Evolutionary conservation across 176 grass and related monocot genomes (phyloP).

Genomic region (Carex parvula): DNA sequence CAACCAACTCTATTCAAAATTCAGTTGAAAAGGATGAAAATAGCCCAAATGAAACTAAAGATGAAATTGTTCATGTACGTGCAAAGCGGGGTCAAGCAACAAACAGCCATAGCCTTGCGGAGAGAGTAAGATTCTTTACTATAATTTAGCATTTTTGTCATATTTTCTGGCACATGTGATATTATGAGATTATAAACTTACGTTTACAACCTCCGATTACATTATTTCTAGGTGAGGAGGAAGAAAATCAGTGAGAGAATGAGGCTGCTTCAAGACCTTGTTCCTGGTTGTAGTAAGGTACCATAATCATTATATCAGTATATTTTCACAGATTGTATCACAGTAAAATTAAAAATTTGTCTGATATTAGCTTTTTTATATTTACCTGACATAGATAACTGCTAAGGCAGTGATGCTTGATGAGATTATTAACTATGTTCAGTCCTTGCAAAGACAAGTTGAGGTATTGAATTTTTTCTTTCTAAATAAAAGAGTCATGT

Average conservation of each 20-base stretch:
- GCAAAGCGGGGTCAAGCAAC: slow-evolving; percentile 92
- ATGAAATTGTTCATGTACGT: slow-evolving; percentile 84
- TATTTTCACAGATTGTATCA: slow-evolving; percentile 9
- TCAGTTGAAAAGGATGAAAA: slow-evolving; percentile 43
- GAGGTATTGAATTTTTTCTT: slow-evolving; percentile 48
- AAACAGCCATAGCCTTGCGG: slow-evolving; percentile 98
- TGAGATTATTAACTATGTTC: slow-evolving; percentile 99
- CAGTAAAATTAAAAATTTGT: background rate
- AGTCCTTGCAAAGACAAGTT: slow-evolving; percentile 92
- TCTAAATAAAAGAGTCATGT: background rate
- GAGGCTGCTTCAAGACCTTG: slow-evolving; percentile 99
- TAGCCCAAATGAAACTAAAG: slow-evolving; percentile 55
- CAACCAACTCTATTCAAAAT: slow-evolving; percentile 36
- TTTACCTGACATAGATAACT: slow-evolving; percentile 55
- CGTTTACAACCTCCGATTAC: background rate
- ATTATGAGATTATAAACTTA: background rate
- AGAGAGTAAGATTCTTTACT: slow-evolving; percentile 59
- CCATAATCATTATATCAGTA: slow-evolving; percentile 5
- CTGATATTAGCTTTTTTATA: slow-evolving; percentile 20
- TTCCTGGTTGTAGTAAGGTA: slow-evolving; percentile 95
- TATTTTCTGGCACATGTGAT: background rate
- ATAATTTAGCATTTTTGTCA: background rate
- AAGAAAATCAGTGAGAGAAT: slow-evolving; percentile 99
- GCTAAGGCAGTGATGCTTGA: slow-evolving; percentile 98
- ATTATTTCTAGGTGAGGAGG: slow-evolving; percentile 64